phyloP scores from a whole-genome alignment of 345 rosid species.

The Aquilaria malaccensis region DNA sequence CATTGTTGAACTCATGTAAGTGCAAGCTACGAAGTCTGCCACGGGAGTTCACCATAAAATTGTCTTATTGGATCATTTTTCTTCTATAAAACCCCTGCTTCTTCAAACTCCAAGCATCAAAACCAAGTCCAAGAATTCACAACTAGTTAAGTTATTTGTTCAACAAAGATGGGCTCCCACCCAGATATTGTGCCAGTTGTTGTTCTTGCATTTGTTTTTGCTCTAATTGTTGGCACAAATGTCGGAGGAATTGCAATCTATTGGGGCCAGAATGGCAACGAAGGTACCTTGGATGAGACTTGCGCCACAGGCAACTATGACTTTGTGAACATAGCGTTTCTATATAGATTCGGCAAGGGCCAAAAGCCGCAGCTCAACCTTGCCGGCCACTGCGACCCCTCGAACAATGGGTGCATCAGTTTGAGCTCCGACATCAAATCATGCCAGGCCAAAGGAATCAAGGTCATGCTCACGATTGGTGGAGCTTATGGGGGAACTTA shows the following conservation, averaged over 20 bases:
- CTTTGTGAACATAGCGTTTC: slow-evolving; percentile 3
- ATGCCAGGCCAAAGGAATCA: neutral
- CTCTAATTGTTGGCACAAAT: neutral
- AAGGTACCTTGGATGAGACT: neutral
- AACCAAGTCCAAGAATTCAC: too few species aligned
- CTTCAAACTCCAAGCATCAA: neutral
- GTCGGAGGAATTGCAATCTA: neutral
- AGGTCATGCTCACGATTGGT: neutral
- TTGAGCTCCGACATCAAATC: neutral
- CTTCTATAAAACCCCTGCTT: neutral
- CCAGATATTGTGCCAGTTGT: too few species aligned
- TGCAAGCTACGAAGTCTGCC: too few species aligned
- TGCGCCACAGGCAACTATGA: neutral
- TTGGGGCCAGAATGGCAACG: slow-evolving; percentile 1
- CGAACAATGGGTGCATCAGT: neutral
- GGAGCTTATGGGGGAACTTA: neutral
- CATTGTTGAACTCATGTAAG: too few species aligned
- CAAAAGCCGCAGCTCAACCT: neutral
- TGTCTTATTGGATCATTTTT: neutral
- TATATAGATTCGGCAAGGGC: neutral
- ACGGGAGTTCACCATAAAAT: too few species aligned
- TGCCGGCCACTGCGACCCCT: slow-evolving; percentile 1
- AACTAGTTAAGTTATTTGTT: too few species aligned
- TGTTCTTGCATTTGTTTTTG: neutral
- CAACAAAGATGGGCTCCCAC: too few species aligned